Base-by-base conservation (phyloP, 1,284 basidiomycete species). In the Acaromyces ingoldii region DNA sequence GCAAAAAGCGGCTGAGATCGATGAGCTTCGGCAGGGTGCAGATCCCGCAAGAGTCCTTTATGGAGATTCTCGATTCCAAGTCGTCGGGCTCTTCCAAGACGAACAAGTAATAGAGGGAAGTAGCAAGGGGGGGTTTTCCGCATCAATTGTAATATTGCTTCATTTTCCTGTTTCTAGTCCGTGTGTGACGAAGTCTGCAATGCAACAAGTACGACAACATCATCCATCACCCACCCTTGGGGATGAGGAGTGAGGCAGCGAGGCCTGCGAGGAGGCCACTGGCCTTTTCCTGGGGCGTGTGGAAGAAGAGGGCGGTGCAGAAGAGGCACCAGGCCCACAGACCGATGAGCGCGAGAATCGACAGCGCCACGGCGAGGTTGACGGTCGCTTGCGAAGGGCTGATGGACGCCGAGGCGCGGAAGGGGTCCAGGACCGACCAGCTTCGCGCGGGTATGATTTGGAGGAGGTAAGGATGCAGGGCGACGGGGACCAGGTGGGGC, bases 281-380 rank as follows among this genome's bases (percentile, higher is more conserved):
- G 33, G 89, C 58, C 78, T 97, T 96, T 79, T 96, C 92, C 24
- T 82, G 76, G 0, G 89, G 87, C 5, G 86, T 83, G 71, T 97
- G 92, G 79, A 93, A 96, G 77, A 91, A 96, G 13, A 95, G 78
- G 42, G 86, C 84, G 13, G 92, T 96, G 47, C 86, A 87, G 59
- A 82, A 82, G 9, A 82, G 78, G 69, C 89, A 88, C 74, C 88
- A 83, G 33, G 87, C 67, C 84, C 88, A 91, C 2, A 88, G 74
- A 0, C 58, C 79, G 21, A 92, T 75, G 26, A 95, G 72, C 0
- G 73, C 76, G 0, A 17, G 81, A 62, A 42, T 50, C 2, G 31
- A 31, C 10, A 67, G 21, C 19, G 45, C 48, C 0, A 61, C 56
- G 3, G 41, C 53, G 11, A 58, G 17, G 29, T 63, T 59, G 29